phyloP scores from a whole-genome alignment of 2,329 filamentous ascomycete genomes.

The Penicillium capsulatum region DNA sequence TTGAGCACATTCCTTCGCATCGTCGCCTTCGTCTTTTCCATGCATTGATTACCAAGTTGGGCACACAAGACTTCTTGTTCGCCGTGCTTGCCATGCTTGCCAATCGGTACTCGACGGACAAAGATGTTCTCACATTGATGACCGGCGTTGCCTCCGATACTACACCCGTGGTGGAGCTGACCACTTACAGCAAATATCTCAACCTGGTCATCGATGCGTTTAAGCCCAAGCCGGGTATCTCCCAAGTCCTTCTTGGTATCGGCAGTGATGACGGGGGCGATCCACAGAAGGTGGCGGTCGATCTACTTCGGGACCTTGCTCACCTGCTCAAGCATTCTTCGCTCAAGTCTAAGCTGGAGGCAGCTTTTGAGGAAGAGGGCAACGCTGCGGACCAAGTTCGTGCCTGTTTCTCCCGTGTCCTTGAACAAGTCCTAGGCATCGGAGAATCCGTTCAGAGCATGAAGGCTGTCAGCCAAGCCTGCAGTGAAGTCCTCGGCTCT shows the following conservation, averaged over 20 bases:
- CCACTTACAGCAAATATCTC: conserved; percentile 70
- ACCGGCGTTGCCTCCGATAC: conserved; percentile 70
- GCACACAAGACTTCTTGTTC: conserved; percentile 80
- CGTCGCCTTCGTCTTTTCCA: conserved; percentile 77
- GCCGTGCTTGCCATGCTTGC: conserved; percentile 83
- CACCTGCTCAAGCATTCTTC: conserved; percentile 41
- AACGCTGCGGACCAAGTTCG: conserved; percentile 62
- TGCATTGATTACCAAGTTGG: conserved; percentile 78
- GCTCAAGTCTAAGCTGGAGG: conserved; percentile 38
- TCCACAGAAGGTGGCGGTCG: conserved; percentile 39
- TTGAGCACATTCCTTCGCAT: conserved; percentile 90
- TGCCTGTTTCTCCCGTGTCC: conserved; percentile 63
- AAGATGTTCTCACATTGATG: conserved; percentile 69
- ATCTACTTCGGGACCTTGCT: conserved; percentile 41
- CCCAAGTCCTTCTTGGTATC: conserved; percentile 65
- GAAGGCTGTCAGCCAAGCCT: conserved; percentile 39
- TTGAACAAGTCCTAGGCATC: conserved; percentile 63
- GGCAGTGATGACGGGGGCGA: conserved; percentile 48
- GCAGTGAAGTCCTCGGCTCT: conserved; percentile 68
- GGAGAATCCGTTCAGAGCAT: conserved; percentile 50
- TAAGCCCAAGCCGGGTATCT: conserved; percentile 68
- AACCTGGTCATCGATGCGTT: conserved; percentile 71
- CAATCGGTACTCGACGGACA: conserved; percentile 79
- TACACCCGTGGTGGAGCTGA: conserved; percentile 67
- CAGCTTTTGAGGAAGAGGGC: conserved; percentile 34